Conservation (phyloP, 345 rosid genomes). For the Boechera stricta region DNA sequence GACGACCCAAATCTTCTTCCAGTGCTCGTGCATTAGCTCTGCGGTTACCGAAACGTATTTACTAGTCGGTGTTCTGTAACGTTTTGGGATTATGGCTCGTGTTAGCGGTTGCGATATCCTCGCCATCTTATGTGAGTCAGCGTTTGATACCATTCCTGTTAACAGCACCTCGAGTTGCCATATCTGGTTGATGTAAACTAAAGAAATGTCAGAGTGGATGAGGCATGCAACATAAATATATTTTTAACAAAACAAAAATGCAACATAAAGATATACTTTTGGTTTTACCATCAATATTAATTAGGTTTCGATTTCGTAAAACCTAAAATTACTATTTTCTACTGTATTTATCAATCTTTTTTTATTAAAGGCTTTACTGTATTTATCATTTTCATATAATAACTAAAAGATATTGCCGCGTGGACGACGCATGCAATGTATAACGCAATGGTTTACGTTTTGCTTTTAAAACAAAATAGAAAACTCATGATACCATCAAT, state of each 20-base stretch:
- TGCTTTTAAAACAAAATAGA: too few relatives aligned
- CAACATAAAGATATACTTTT: not conserved
- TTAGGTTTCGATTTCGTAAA: not conserved
- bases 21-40: constrained; percentile 63
- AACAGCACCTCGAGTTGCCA: constrained; percentile 89
- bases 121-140: constrained; percentile 28
- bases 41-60: constrained; percentile 49
- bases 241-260: not conserved
- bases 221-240: not conserved
- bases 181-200: constrained; percentile 55
- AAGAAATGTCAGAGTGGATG: constrained; percentile 5
- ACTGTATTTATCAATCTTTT: not conserved
- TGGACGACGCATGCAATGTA: too few relatives aligned
- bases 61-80: constrained; percentile 65
- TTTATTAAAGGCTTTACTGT: too few relatives aligned
- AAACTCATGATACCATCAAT: not conserved
- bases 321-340: not conserved
- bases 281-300: not conserved
- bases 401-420: too few relatives aligned
- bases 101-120: constrained; percentile 52
- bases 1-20: constrained; percentile 73
- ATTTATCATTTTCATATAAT: too few relatives aligned
- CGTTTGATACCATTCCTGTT: constrained; percentile 68
- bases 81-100: constrained; percentile 78
- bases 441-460: too few relatives aligned